Evolutionary conservation across 2,329 filamentous ascomycete genomes (phyloP).

Genomic region (Paecilomyces sp.): DNA sequence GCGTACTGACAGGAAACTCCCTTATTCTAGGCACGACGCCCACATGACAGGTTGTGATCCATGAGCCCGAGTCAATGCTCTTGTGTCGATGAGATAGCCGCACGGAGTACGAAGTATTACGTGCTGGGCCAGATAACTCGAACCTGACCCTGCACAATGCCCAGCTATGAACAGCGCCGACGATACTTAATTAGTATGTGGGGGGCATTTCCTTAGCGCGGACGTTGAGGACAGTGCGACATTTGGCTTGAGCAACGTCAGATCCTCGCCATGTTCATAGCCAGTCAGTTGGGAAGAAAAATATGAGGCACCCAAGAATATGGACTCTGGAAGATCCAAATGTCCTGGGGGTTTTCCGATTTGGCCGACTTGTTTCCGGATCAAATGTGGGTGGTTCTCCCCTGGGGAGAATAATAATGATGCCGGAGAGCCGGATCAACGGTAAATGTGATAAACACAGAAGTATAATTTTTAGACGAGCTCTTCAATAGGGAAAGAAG

Average conservation of each 20-base stretch:
- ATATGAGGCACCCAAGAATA: background rate
- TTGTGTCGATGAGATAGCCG: too few species aligned
- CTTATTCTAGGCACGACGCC: too few species aligned
- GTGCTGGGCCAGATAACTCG: too few species aligned
- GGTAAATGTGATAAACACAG: background rate
- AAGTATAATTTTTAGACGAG: background rate
- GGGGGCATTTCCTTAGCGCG: too few species aligned
- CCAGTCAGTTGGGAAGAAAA: background rate
- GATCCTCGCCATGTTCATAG: background rate
- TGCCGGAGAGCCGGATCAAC: background rate
- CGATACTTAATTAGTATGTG: too few species aligned
- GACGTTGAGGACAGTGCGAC: too few species aligned
- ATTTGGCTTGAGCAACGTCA: conserved; percentile 13
- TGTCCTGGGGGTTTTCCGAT: background rate
- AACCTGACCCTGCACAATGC: too few species aligned
- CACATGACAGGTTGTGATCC: too few species aligned
- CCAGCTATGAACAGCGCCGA: too few species aligned
- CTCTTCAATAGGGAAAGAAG: background rate
- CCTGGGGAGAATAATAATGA: background rate
- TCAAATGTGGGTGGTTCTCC: background rate
- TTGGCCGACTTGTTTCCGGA: background rate
- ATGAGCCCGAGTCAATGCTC: too few species aligned
- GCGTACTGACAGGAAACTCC: too few species aligned
- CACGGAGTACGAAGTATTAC: too few species aligned
- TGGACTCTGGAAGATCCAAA: background rate